phyloP scores from a whole-genome alignment of 2,329 filamentous ascomycete genomes.

The Hysterium pulicare region DNA sequence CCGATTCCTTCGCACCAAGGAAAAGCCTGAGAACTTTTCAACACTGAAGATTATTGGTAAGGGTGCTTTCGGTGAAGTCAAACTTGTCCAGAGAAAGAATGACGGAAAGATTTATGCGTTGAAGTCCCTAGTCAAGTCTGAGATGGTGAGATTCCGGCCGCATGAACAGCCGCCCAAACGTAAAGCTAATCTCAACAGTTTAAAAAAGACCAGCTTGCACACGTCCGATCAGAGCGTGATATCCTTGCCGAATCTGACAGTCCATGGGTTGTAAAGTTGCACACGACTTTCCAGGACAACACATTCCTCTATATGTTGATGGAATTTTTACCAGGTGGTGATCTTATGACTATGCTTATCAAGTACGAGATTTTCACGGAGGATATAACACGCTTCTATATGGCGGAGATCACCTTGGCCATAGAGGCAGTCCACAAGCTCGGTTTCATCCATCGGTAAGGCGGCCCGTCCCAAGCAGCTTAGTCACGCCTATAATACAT shows the following conservation, averaged over 20 bases:
- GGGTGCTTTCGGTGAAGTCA: constrained; percentile 97
- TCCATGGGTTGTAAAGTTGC: constrained; percentile 97
- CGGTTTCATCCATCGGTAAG: constrained; percentile 95
- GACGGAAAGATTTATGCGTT: constrained; percentile 97
- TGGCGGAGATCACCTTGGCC: constrained; percentile 96
- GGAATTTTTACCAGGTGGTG: constrained; percentile 97
- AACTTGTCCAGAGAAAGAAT: constrained; percentile 92
- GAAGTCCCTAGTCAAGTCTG: constrained; percentile 96
- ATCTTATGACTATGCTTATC: constrained; percentile 99
- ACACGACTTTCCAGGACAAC: constrained; percentile 94
- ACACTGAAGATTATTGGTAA: constrained; percentile 99
- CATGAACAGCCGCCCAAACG: neutral
- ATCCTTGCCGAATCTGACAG: constrained; percentile 99
- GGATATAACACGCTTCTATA: constrained; percentile 98
- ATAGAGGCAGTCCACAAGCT: constrained; percentile 98
- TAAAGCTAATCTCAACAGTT: constrained; percentile 54
- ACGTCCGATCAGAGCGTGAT: constrained; percentile 95
- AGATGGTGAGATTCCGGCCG: constrained; percentile 62
- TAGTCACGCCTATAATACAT: too few relatives aligned
- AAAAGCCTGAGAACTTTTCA: constrained; percentile 89
- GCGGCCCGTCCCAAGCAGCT: too few relatives aligned
- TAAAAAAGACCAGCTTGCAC: constrained; percentile 96
- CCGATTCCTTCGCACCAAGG: constrained; percentile 88
- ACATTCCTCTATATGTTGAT: constrained; percentile 99
- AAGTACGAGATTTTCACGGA: constrained; percentile 99